Evolutionary conservation across 1,284 basidiomycete genomes (phyloP).

Genomic region (Cryptococcus jaspeensis): DNA sequence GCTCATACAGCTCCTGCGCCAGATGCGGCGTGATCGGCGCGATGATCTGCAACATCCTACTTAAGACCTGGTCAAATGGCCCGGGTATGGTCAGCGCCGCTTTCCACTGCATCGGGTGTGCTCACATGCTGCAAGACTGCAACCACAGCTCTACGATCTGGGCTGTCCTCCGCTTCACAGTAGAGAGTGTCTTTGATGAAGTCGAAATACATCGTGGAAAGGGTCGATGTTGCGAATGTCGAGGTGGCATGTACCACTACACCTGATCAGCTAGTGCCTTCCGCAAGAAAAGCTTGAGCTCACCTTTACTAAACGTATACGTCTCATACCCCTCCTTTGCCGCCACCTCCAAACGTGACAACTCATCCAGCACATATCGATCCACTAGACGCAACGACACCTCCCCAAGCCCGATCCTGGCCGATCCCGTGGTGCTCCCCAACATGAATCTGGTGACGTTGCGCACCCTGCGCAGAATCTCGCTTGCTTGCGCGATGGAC

Average conservation of each 20-base stretch:
- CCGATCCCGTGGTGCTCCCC: constrained; percentile 64
- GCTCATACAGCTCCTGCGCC: constrained; percentile 81
- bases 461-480: constrained; percentile 79
- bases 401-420: constrained; percentile 6
- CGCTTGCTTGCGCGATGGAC: constrained; percentile 72
- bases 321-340: constrained; percentile 68
- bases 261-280: constrained; percentile 58
- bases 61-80: constrained; percentile 68
- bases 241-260: constrained; percentile 52
- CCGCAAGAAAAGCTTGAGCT: constrained; percentile 10
- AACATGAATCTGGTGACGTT: constrained; percentile 88
- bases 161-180: constrained; percentile 60
- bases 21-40: constrained; percentile 89
- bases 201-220: constrained; percentile 77
- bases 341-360: constrained; percentile 67
- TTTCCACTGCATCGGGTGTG: constrained; percentile 42
- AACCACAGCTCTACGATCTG: constrained; percentile 64
- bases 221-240: constrained; percentile 53
- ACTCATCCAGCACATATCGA: constrained; percentile 79
- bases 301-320: constrained; percentile 84
- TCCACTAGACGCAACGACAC: constrained; percentile 69
- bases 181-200: constrained; percentile 90
- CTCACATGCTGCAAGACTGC: constrained; percentile 71
- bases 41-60: constrained; percentile 68
- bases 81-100: not conserved